phyloP scores from a whole-genome alignment of 345 rosid genomes.

The Erodium maritimum region DNA sequence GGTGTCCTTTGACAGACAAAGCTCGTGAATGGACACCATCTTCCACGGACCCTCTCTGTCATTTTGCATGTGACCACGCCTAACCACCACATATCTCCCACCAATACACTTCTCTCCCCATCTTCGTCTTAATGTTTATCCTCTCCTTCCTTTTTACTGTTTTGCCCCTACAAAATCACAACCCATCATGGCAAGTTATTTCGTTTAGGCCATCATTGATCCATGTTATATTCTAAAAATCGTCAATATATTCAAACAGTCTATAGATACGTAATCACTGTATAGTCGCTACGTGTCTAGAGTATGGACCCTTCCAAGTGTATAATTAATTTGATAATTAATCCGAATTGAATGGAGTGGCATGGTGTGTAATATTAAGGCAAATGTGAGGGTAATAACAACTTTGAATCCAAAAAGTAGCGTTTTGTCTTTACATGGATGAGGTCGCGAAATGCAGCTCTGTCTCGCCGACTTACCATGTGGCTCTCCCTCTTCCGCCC shows the following conservation, averaged over 20 bases:
- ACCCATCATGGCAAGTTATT: no score
- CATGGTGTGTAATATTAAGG: not conserved
- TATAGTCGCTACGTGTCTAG: not conserved
- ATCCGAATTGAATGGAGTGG: not conserved
- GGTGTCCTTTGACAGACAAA: slow-evolving; percentile 8
- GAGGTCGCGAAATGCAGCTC: slow-evolving; percentile 14
- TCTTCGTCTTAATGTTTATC: not conserved
- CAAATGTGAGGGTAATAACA: slow-evolving; percentile 4
- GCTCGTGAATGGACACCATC: slow-evolving; percentile 24
- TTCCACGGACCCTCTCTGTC: not conserved
- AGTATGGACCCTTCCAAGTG: not conserved
- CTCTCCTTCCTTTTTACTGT: not conserved
- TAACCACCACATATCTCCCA: slow-evolving; percentile 11
- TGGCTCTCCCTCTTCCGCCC: slow-evolving; percentile 29
- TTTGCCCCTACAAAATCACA: not conserved
- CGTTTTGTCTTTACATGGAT: slow-evolving; percentile 35
- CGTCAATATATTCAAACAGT: not conserved
- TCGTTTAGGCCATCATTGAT: no score
- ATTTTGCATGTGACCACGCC: slow-evolving; percentile 44
- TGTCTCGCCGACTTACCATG: slow-evolving; percentile 32
- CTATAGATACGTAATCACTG: not conserved
- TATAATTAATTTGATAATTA: not conserved
- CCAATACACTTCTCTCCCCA: not conserved
- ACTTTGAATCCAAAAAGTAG: slow-evolving; percentile 22
- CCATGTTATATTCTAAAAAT: no score